Conservation (phyloP, 148 eudicot species). For the Camellia granthamiana region DNA sequence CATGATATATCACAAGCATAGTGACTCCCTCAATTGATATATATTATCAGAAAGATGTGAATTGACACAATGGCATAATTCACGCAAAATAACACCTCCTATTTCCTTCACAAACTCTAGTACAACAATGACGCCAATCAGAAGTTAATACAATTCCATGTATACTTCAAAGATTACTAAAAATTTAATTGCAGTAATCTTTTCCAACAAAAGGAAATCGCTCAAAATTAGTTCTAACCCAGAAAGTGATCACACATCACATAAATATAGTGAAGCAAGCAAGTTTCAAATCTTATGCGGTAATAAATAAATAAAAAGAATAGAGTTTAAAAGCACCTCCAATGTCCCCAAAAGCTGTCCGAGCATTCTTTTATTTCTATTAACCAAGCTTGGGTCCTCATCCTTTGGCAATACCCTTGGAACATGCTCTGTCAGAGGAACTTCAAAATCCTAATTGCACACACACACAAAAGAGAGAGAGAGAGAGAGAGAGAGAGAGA, state of each 20-base stretch:
- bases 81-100: too few species aligned
- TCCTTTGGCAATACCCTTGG: constrained; percentile 82
- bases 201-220: neutral
- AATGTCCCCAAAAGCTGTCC: constrained; percentile 91
- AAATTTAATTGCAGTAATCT: too few species aligned
- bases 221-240: neutral
- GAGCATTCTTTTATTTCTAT: constrained; percentile 80
- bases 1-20: neutral
- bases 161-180: neutral
- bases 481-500: too few species aligned
- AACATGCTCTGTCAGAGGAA: constrained; percentile 47
- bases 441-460: constrained; percentile 55
- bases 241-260: neutral
- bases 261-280: neutral
- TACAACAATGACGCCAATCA: too few species aligned
- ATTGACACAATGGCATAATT: neutral
- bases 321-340: constrained; percentile 52
- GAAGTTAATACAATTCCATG: neutral
- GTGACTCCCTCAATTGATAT: neutral
- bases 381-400: constrained; percentile 85
- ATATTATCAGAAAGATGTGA: neutral
- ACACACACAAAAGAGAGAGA: neutral
- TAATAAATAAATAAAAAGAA: constrained; percentile 5
- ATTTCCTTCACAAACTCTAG: too few species aligned
- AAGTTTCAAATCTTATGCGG: neutral